Percentiles rank a stretch among this genome's conserved stretches.
Conservation (phyloP, 1,284 basidiomycete genomes). For the Paramarasmius palmivorus region DNA sequence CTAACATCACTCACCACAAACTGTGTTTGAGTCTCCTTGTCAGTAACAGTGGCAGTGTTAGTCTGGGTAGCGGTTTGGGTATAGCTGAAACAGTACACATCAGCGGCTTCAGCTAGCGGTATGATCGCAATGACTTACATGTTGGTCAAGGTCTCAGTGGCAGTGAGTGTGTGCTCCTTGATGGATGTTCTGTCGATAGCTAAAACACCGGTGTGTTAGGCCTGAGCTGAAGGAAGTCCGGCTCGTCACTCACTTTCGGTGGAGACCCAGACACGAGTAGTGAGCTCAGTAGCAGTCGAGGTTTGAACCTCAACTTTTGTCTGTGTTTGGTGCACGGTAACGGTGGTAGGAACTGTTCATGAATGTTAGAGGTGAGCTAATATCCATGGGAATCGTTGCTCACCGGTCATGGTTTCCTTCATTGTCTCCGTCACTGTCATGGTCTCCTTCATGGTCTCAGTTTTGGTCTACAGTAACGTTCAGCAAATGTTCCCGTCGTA, state of each 20-base stretch:
- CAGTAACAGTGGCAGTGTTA: constrained; percentile 43
- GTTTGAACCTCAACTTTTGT: constrained; percentile 46
- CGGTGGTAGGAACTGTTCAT: constrained; percentile 29
- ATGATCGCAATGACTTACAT: constrained; percentile 22
- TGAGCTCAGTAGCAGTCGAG: constrained; percentile 54
- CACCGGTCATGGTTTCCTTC: constrained; percentile 17
- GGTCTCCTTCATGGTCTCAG: constrained; percentile 8
- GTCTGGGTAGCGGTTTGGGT: constrained; percentile 53
- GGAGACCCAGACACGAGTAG: constrained; percentile 63
- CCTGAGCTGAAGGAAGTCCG: no score
- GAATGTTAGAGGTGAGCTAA: constrained; percentile 32
- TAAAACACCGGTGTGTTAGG: not conserved
- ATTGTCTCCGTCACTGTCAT: constrained; percentile 8
- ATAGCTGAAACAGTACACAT: constrained; percentile 32
- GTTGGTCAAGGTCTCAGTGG: constrained; percentile 57
- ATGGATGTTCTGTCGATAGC: constrained; percentile 57
- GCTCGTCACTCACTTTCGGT: constrained; percentile 47
- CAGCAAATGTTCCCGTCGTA: constrained; percentile 26
- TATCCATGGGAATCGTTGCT: not conserved
- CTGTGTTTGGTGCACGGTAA: constrained; percentile 35
- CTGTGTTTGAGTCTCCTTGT: constrained; percentile 33
- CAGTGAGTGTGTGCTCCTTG: constrained; percentile 58
- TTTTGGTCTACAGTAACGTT: not conserved
- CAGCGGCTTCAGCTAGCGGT: not conserved
- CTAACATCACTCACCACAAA: not conserved